Base-by-base conservation (phyloP, 2,329 filamentous ascomycete genomes). In the Colletotrichum tropicicola region DNA sequence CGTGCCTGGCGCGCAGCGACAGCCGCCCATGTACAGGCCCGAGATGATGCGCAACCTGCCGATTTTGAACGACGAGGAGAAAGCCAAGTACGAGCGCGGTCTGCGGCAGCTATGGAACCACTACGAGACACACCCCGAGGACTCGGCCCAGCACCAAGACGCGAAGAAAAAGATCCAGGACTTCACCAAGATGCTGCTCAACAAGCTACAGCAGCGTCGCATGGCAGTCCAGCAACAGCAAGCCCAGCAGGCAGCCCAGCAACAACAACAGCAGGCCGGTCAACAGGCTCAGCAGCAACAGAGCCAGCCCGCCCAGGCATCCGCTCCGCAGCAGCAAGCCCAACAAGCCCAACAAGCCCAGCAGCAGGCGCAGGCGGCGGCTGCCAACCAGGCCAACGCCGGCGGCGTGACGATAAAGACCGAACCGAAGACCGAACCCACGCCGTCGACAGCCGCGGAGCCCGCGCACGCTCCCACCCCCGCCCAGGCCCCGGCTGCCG, bases 111-210 rank as follows among this genome's bases (percentile, higher is more conserved):
- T 90, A 0, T 91, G 86, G 83, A 79, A 76, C 21, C 80, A 85
- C 41, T 82, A 85, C 47, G 82, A 85, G 62, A 82, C 79, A 19
- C 75, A 79, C 1, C 74, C 82, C 0, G 77, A 80, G 2, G 83
- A 84, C 21, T 85, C 85, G 4, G 70, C 71, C 1, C 80, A 84
- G 21, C 82, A 89, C 47, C 73, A 80, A 23, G 77, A 79, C 0
- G 87, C 88, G 0, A 83, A 82, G 67, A 80, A 82, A 41, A 90
- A 89, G 75, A 85, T 91, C 21, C 74, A 78, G 6, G 87, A 90
- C 8, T 90, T 91, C 71, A 87, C 87, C 0, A 81, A 81, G 44
- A 88, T 87, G 75, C 79, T 91, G 2, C 75, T 81, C 3, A 74
- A 73, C 0, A 89, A 88, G 73, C 80, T 88, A 5, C 80, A 84